phyloP scores from a whole-genome alignment of 208 protist species.

The Histomonas meleagridis region DNA sequence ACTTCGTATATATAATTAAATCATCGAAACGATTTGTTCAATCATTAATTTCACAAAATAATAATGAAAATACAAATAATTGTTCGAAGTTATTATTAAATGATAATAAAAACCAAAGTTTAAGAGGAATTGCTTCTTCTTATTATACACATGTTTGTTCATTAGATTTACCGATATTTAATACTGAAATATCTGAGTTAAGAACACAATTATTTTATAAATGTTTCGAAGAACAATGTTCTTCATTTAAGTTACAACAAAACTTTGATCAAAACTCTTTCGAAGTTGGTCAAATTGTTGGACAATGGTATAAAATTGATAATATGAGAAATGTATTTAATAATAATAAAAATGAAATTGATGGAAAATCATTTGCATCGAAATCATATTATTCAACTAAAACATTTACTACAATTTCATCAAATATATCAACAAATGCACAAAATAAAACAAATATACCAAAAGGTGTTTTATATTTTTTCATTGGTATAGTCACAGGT shows the following conservation, averaged over 20 bases:
- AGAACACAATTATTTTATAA: not conserved
- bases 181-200: not conserved
- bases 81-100: not conserved
- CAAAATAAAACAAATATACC: not conserved
- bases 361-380: not conserved
- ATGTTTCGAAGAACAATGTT: slow-evolving; percentile 1
- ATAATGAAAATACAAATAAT: not conserved
- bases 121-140: not conserved
- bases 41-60: not conserved
- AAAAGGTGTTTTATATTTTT: not conserved
- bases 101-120: not conserved
- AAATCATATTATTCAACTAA: not conserved
- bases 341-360: not conserved
- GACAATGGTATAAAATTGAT: not conserved
- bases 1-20: not conserved
- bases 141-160: not conserved
- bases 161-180: not conserved
- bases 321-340: not conserved
- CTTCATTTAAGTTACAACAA: not conserved
- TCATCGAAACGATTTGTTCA: not conserved
- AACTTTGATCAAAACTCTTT: too few relatives aligned
- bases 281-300: not conserved
- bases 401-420: not conserved
- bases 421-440: not conserved
- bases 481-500: not conserved